A percentile compares a stretch with the other conserved stretches of the same genome.
Conservation (phyloP, 2,329 filamentous ascomycete species). For the Byssochlamys sp. region DNA sequence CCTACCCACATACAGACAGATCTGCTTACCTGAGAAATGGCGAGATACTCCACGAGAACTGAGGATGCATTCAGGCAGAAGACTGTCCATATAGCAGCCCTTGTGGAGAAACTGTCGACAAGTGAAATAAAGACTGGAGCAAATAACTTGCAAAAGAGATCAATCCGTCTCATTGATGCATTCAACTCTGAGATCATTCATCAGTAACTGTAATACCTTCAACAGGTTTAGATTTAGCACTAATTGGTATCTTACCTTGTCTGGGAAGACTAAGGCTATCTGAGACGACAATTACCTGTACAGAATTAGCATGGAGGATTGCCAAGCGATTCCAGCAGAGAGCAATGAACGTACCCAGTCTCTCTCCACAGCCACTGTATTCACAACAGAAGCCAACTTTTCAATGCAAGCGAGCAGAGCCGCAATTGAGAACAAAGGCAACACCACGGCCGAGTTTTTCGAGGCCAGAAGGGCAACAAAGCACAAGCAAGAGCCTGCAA, state of each 20-base stretch:
- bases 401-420: conserved; percentile 56
- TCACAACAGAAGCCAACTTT: conserved; percentile 56
- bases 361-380: conserved; percentile 59
- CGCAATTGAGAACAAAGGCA: conserved; percentile 24
- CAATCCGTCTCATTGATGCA: conserved; percentile 48
- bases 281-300: conserved; percentile 23
- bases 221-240: conserved; percentile 2
- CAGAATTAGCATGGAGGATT: conserved; percentile 1
- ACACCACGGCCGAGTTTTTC: neutral
- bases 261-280: conserved; percentile 27
- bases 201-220: neutral
- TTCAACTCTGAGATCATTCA: conserved; percentile 32
- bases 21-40: conserved; percentile 26
- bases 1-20: neutral
- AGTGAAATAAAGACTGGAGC: conserved; percentile 45
- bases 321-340: neutral
- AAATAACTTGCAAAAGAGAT: conserved; percentile 48
- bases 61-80: conserved; percentile 36
- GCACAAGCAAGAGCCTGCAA: conserved; percentile 40
- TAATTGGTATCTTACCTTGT: conserved; percentile 30
- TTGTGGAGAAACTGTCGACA: conserved; percentile 36
- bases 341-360: conserved; percentile 47
- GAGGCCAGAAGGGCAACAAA: conserved; percentile 31
- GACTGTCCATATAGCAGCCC: conserved; percentile 39
- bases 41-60: conserved; percentile 31